Evolutionary conservation across 208 protist species (phyloP).

Genomic region (Naegleria lovaniensis): DNA sequence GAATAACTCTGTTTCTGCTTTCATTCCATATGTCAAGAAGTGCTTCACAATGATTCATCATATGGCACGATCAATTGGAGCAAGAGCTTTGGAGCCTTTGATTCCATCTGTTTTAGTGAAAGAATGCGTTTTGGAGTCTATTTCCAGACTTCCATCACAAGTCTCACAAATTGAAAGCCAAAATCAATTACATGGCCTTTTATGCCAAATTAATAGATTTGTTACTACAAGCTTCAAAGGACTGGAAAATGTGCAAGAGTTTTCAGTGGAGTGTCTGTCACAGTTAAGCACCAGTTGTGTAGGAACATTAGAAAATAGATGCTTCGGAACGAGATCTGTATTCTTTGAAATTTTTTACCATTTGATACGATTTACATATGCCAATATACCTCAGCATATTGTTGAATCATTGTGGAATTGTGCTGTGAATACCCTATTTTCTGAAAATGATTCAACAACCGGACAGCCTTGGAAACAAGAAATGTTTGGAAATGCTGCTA

Average conservation of each 20-base stretch:
- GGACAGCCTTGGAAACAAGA: background rate
- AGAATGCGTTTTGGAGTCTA: background rate
- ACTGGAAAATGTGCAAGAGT: background rate
- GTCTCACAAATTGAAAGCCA: too few relatives aligned
- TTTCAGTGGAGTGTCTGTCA: background rate
- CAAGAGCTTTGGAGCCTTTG: slow-evolving; percentile 62
- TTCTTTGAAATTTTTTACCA: background rate
- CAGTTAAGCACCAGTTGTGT: background rate
- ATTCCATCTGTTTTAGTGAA: slow-evolving; percentile 34
- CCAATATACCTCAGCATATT: background rate
- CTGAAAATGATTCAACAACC: background rate
- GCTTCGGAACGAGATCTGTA: background rate
- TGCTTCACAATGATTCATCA: slow-evolving; percentile 58
- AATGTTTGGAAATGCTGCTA: background rate
- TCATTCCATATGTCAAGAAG: slow-evolving; percentile 40
- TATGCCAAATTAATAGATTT: background rate
- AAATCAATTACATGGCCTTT: background rate
- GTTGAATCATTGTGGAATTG: background rate
- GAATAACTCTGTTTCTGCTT: background rate
- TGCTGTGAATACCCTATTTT: background rate
- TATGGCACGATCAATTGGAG: slow-evolving; percentile 67
- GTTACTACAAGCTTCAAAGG: background rate
- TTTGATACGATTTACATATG: background rate
- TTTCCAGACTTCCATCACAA: background rate
- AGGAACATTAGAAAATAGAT: background rate